Evolutionary conservation across 2,329 filamentous ascomycete species (phyloP).

Genomic region (Lasiodiplodia sp.): DNA sequence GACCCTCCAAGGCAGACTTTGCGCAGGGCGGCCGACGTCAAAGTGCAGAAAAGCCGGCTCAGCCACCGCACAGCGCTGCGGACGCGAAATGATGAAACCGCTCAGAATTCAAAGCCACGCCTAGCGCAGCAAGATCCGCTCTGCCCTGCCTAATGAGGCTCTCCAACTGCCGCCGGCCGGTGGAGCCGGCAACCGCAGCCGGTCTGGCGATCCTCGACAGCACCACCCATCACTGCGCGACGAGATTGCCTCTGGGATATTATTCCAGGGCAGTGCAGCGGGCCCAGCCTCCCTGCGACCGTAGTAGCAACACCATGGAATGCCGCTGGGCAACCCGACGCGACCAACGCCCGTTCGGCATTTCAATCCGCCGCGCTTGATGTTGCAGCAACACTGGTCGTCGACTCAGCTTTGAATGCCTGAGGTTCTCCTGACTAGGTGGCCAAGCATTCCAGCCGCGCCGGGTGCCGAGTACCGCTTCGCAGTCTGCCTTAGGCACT

Average conservation of each 20-base stretch:
- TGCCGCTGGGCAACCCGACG: not conserved
- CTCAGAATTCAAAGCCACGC: conserved; percentile 24
- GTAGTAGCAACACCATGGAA: not conserved
- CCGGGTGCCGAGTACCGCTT: not conserved
- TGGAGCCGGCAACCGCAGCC: conserved; percentile 21
- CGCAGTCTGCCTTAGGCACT: conserved; percentile 9
- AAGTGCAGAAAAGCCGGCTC: not conserved
- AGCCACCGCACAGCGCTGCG: conserved; percentile 17
- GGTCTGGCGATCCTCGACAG: conserved; percentile 8
- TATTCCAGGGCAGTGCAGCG: not conserved
- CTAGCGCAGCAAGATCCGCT: conserved; percentile 16
- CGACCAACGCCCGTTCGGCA: not conserved
- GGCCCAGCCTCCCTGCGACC: not conserved
- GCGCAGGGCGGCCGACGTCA: not conserved
- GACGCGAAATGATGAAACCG: conserved; percentile 23
- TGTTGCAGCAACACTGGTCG: too few species aligned
- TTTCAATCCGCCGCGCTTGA: not conserved
- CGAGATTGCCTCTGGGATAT: conserved; percentile 17
- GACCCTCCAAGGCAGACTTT: conserved; percentile 14
- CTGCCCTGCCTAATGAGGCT: conserved; percentile 24
- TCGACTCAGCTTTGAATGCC: not conserved
- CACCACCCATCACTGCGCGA: not conserved
- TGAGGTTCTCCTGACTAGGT: not conserved
- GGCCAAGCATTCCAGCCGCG: not conserved
- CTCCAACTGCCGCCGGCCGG: conserved; percentile 10